These are phyloP conservation scores for Pyrenula massariospora DNA, from an alignment of 495 filamentous ascomycete genomes.

Conservation along the genomic window DNA sequence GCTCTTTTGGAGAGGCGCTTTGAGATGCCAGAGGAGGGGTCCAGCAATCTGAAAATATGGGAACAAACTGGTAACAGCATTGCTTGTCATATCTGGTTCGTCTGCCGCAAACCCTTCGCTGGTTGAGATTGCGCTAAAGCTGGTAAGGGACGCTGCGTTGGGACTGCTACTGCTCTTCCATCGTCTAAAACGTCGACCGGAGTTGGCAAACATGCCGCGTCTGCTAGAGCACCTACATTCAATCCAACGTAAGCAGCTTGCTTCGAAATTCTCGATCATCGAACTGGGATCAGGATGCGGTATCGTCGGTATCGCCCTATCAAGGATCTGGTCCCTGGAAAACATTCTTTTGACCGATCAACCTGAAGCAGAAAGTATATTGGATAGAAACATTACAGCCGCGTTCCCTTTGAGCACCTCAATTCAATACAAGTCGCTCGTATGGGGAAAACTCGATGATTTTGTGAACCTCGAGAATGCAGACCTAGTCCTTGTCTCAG, in stretches of 20 bases:
- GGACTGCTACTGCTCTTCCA: slow-evolving; percentile 41
- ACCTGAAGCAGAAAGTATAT: slow-evolving; percentile 59
- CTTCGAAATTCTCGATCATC: slow-evolving; percentile 36
- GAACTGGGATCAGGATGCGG: slow-evolving; percentile 84
- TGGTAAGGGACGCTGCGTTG: slow-evolving; percentile 50
- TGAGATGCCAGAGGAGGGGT: slow-evolving; percentile 9
- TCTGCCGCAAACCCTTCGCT: background rate
- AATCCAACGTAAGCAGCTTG: slow-evolving; percentile 3
- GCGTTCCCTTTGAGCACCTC: slow-evolving; percentile 25
- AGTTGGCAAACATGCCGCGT: slow-evolving; percentile 1
- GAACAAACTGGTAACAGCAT: slow-evolving; percentile 95
- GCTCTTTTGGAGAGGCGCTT: slow-evolving; percentile 44
- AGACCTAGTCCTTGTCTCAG: slow-evolving; percentile 71
- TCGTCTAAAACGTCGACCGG: slow-evolving; percentile 12
- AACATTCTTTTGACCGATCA: slow-evolving; percentile 73
- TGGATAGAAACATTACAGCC: slow-evolving; percentile 38
- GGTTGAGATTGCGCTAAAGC: background rate
- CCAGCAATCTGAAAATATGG: slow-evolving; percentile 39
- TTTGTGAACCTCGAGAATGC: slow-evolving; percentile 32
- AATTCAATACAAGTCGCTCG: slow-evolving; percentile 49
- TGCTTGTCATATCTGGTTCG: slow-evolving; percentile 85
- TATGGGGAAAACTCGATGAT: slow-evolving; percentile 44
- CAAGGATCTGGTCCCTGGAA: slow-evolving; percentile 39
- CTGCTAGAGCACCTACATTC: slow-evolving; percentile 11
- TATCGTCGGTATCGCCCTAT: slow-evolving; percentile 66